A percentile compares a stretch with the other conserved stretches of the same genome.
These are phyloP conservation scores for Chrysopogon serrulatus DNA, from an alignment of 176 grass and related monocot genomes.

Conservation along the genomic window DNA sequence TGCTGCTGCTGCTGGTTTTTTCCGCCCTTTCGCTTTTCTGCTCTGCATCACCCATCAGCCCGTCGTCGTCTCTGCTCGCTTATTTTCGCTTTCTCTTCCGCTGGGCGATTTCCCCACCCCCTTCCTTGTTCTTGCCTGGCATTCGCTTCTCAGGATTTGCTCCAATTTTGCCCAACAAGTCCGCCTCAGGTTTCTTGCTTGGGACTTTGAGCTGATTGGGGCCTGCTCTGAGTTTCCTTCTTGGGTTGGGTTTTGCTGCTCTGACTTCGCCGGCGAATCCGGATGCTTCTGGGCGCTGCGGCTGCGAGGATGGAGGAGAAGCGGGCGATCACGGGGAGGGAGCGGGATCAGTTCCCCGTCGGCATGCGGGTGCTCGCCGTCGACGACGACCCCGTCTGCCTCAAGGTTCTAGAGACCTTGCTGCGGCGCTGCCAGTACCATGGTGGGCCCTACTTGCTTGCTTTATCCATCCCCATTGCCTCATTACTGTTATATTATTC, in stretches of 20 bases:
- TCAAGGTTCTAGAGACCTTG: slow-evolving; percentile 55
- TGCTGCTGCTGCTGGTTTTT: neutral
- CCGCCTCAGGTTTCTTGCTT: neutral
- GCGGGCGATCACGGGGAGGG: slow-evolving; percentile 15
- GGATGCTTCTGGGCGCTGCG: slow-evolving; percentile 12
- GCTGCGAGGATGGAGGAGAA: slow-evolving; percentile 29
- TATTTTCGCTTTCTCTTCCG: neutral
- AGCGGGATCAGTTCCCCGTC: slow-evolving; percentile 57
- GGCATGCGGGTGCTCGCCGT: slow-evolving; percentile 89
- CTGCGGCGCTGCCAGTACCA: slow-evolving; percentile 48
- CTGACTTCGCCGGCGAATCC: neutral
- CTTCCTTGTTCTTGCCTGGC: neutral
- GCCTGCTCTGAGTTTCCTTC: neutral
- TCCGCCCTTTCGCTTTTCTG: neutral
- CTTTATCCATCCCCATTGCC: neutral
- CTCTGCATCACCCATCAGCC: neutral
- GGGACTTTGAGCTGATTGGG: neutral
- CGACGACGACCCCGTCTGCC: slow-evolving; percentile 66
- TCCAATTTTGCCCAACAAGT: neutral
- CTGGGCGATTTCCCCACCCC: neutral
- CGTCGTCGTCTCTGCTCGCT: no score
- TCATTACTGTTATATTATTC: neutral
- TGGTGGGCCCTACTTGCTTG: neutral
- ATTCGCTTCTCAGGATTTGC: neutral
- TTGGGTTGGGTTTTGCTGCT: no score